Percentiles rank a stretch among this genome's conserved stretches.
phyloP scores from a whole-genome alignment of 2,329 filamentous ascomycete genomes.

The Cytospora chrysosperma region DNA sequence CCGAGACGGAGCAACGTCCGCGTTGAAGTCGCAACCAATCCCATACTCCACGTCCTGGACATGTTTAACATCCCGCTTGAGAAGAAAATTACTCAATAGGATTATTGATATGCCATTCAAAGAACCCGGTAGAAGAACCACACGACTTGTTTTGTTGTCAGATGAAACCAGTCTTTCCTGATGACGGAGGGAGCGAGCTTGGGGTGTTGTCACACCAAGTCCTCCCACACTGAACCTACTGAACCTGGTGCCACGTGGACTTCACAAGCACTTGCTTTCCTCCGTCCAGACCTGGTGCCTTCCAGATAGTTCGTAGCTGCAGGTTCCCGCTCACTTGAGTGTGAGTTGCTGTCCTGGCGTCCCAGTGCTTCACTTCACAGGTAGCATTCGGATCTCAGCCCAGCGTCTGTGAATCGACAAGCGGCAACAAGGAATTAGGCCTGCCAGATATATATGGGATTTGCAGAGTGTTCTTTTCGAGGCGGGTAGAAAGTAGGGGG shows the following conservation, averaged over 20 bases:
- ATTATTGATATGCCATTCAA: not conserved
- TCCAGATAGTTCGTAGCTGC: not conserved
- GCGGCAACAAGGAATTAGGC: not conserved
- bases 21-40: not conserved
- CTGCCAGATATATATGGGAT: not conserved
- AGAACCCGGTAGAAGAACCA: not conserved
- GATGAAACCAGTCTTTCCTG: not conserved
- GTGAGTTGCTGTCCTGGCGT: slow-evolving; percentile 1
- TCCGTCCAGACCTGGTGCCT: not conserved
- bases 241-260: slow-evolving; percentile 12
- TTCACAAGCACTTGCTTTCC: slow-evolving; percentile 16
- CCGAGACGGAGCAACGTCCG: not conserved
- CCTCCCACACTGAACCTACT: not conserved
- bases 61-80: not conserved
- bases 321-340: not conserved
- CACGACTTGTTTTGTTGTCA: not conserved
- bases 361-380: slow-evolving; percentile 3
- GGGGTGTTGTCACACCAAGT: not conserved
- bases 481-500: not conserved
- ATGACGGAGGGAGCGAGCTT: not conserved
- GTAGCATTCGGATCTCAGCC: not conserved
- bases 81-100: not conserved
- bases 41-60: not conserved
- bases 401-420: not conserved
- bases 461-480: not conserved